phyloP scores from a whole-genome alignment of 352 stramenopile species.

The Phytophthora boehmeriae region DNA sequence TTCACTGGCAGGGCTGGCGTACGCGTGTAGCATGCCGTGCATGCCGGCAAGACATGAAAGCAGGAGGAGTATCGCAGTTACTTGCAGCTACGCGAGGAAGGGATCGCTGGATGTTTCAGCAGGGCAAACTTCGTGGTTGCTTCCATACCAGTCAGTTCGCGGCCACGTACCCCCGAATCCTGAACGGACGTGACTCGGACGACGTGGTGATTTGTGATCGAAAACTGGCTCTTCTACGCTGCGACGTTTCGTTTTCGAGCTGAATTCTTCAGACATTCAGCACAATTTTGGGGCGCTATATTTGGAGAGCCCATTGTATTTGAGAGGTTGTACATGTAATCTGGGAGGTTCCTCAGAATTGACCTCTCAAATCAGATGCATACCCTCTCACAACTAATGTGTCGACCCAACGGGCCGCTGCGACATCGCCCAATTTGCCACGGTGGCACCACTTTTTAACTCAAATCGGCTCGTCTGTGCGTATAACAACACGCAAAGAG shows the following conservation, averaged over 20 bases:
- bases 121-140: slow-evolving; percentile 7
- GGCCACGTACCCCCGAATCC: slow-evolving; percentile 31
- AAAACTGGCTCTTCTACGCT: slow-evolving; percentile 7
- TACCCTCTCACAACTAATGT: too few relatives aligned
- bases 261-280: background rate
- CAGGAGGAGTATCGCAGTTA: background rate
- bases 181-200: slow-evolving; percentile 30
- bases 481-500: background rate
- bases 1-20: too few relatives aligned
- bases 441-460: background rate
- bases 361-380: too few relatives aligned
- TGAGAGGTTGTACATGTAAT: background rate
- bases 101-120: background rate
- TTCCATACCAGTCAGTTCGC: slow-evolving; percentile 18
- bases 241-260: background rate
- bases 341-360: too few relatives aligned
- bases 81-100: background rate
- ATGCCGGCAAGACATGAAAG: slow-evolving; percentile 5
- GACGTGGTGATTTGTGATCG: slow-evolving; percentile 24
- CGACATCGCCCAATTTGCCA: background rate
- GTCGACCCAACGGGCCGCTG: background rate
- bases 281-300: background rate
- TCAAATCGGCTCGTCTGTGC: background rate
- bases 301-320: background rate
- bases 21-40: too few relatives aligned